Evolutionary conservation across 1,139 yeast genomes (phyloP).

Genomic region (Suhomyces anneliseae): DNA sequence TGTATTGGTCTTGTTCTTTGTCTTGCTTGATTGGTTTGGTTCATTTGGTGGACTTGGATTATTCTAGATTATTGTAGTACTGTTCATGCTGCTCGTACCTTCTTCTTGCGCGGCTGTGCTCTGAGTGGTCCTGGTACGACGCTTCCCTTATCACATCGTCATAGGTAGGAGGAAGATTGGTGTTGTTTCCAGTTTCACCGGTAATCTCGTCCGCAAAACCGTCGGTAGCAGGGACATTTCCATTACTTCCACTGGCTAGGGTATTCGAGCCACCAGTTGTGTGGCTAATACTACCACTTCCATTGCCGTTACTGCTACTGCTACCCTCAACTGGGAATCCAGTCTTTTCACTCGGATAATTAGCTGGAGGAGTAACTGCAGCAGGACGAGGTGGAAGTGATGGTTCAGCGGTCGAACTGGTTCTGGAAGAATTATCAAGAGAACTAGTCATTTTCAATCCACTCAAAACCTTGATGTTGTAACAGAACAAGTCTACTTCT

Average conservation of each 20-base stretch:
- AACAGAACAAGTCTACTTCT: constrained; percentile 34
- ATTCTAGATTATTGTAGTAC: constrained; percentile 29
- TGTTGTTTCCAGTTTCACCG: too few species aligned
- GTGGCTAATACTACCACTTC: too few species aligned
- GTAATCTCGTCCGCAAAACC: too few species aligned
- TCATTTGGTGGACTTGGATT: not conserved
- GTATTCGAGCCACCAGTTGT: too few species aligned
- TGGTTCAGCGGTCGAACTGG: constrained; percentile 1
- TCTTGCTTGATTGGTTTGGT: not conserved
- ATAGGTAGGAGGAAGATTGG: constrained; percentile 10
- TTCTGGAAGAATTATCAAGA: constrained; percentile 9
- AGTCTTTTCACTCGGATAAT: not conserved
- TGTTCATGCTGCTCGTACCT: constrained; percentile 40
- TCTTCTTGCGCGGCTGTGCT: constrained; percentile 28
- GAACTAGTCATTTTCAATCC: constrained; percentile 34
- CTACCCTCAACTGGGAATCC: not conserved
- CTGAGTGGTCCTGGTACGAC: constrained; percentile 14
- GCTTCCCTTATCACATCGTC: constrained; percentile 14
- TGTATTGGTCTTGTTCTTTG: too few species aligned
- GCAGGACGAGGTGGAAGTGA: constrained; percentile 1
- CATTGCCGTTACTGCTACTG: too few species aligned
- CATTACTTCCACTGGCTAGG: too few species aligned
- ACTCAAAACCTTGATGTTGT: constrained; percentile 42
- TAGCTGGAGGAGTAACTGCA: not conserved
- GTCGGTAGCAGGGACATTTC: too few species aligned